Conservation (phyloP, 2,329 filamentous ascomycete species). For the Aspergillus ruber region DNA sequence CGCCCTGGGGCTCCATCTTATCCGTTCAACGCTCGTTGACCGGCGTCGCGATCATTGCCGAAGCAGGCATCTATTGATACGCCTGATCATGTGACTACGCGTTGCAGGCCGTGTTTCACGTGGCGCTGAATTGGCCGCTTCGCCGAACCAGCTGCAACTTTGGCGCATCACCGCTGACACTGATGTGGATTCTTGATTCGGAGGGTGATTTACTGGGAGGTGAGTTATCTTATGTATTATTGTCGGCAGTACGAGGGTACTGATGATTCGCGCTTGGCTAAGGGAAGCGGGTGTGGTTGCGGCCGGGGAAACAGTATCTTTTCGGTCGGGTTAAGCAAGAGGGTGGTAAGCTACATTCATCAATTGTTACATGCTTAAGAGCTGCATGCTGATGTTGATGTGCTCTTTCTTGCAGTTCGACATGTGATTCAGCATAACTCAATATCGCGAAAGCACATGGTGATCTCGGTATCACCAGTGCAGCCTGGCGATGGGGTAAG, state of each 20-base stretch:
- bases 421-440: slow-evolving; percentile 71
- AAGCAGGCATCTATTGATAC: slow-evolving; percentile 22
- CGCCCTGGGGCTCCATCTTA: slow-evolving; percentile 17
- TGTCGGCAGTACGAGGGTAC: not conserved
- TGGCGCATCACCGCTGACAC: slow-evolving; percentile 7
- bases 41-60: slow-evolving; percentile 6
- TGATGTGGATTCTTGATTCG: slow-evolving; percentile 60
- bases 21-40: slow-evolving; percentile 4
- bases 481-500: slow-evolving; percentile 59
- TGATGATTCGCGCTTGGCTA: slow-evolving; percentile 4
- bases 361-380: not conserved
- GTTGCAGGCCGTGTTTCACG: slow-evolving; percentile 19
- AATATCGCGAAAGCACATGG: slow-evolving; percentile 83
- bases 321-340: slow-evolving; percentile 68
- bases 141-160: not conserved
- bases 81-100: slow-evolving; percentile 31
- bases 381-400: not conserved
- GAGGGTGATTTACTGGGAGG: slow-evolving; percentile 43
- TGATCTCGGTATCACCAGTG: slow-evolving; percentile 64
- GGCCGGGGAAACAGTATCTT: slow-evolving; percentile 76
- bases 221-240: slow-evolving; percentile 45
- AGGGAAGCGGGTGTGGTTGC: slow-evolving; percentile 75
- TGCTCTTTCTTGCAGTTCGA: slow-evolving; percentile 43
- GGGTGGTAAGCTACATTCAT: slow-evolving; percentile 45
- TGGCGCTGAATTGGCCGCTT: slow-evolving; percentile 3